A percentile compares a stretch with the other conserved stretches of the same genome.
These are phyloP conservation scores for Calonectria leucothoes DNA, from an alignment of 2,329 filamentous ascomycete genomes.

Conservation along the genomic window DNA sequence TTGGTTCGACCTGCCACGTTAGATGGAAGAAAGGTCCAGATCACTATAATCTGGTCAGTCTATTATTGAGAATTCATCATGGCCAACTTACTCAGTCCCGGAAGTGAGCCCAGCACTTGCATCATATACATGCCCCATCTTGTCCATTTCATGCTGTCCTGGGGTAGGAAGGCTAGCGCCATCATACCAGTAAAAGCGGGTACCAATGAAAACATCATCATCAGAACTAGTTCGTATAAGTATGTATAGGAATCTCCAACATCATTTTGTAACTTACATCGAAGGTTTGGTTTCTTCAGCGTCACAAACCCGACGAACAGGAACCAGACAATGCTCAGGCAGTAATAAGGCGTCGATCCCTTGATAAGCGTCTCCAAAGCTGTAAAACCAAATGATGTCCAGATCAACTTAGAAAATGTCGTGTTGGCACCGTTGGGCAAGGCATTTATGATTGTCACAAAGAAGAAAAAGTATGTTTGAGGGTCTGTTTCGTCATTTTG, in stretches of 20 bases:
- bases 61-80: not conserved
- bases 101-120: slow-evolving; percentile 40
- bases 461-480: slow-evolving; percentile 50
- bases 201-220: slow-evolving; percentile 45
- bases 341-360: slow-evolving; percentile 45
- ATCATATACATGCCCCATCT: slow-evolving; percentile 49
- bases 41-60: slow-evolving; percentile 32
- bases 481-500: slow-evolving; percentile 35
- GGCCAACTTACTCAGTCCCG: slow-evolving; percentile 36
- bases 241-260: not conserved
- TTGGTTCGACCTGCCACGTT: slow-evolving; percentile 55
- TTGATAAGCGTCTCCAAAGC: slow-evolving; percentile 46
- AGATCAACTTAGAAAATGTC: slow-evolving; percentile 47
- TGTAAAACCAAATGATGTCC: slow-evolving; percentile 47
- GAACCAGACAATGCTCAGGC: slow-evolving; percentile 44
- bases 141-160: slow-evolving; percentile 41
- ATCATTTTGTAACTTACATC: slow-evolving; percentile 37
- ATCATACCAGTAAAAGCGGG: slow-evolving; percentile 47
- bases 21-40: slow-evolving; percentile 49
- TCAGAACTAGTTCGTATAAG: slow-evolving; percentile 26
- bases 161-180: slow-evolving; percentile 44
- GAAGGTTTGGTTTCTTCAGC: slow-evolving; percentile 40
- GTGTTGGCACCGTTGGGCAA: slow-evolving; percentile 49
- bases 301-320: slow-evolving; percentile 37
- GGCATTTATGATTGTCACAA: slow-evolving; percentile 47